These are phyloP conservation scores for Claviceps monticola DNA, from an alignment of 2,329 filamentous ascomycete species.

Conservation along the genomic window DNA sequence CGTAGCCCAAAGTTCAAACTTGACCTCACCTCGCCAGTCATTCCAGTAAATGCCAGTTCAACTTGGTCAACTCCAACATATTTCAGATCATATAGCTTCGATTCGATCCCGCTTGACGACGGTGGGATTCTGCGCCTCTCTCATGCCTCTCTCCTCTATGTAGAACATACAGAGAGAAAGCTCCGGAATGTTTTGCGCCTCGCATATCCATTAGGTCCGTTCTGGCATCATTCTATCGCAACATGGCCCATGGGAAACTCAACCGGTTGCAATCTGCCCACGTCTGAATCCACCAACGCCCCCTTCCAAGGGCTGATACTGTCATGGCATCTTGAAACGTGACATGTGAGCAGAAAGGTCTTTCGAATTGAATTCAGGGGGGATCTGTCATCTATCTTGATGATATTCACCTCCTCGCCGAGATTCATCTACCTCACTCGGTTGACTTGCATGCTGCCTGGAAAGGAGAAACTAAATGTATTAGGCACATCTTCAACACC, in stretches of 20 bases:
- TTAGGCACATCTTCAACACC: neutral
- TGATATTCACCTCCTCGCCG: neutral
- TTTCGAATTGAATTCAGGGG: neutral
- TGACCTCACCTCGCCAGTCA: no score
- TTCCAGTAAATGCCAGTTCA: no score
- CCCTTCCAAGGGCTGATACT: neutral
- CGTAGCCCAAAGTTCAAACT: neutral
- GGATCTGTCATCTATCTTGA: neutral
- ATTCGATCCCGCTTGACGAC: no score
- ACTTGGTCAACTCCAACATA: no score
- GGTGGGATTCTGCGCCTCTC: no score
- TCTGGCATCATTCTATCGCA: neutral
- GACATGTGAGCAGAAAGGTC: neutral
- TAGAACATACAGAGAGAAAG: no score
- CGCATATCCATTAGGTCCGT: no score
- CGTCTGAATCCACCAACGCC: no score
- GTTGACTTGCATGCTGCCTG: neutral
- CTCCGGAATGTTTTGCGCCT: no score
- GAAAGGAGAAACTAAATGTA: neutral
- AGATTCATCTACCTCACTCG: neutral
- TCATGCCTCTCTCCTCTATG: no score
- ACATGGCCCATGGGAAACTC: neutral
- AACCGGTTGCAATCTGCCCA: neutral
- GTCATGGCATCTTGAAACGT: neutral
- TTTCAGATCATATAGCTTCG: no score